Percentiles rank a stretch among this genome's conserved stretches.
phyloP scores from a whole-genome alignment of 768 basidiomycete species.

The Tulasnella sp. region DNA sequence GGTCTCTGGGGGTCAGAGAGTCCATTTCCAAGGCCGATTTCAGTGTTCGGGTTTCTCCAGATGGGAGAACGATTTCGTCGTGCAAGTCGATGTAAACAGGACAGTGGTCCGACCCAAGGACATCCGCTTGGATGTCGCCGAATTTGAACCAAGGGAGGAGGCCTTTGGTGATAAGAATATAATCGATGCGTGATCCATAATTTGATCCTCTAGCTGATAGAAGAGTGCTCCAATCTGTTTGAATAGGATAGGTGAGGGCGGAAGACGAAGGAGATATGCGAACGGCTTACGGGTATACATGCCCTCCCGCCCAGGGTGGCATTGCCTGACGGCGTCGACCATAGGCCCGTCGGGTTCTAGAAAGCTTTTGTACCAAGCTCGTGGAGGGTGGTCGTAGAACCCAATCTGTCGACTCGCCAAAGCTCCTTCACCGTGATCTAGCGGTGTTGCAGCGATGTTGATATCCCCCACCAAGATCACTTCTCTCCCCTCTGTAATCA shows the following conservation, averaged over 20 bases:
- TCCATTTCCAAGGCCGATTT: slow-evolving; percentile 48
- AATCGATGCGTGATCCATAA: slow-evolving; percentile 92
- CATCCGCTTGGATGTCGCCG: slow-evolving; percentile 76
- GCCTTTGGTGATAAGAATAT: slow-evolving; percentile 84
- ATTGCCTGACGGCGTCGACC: slow-evolving; percentile 78
- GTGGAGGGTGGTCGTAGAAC: slow-evolving; percentile 64
- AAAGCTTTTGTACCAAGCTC: slow-evolving; percentile 79
- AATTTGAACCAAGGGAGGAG: slow-evolving; percentile 89
- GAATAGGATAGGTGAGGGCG: no score
- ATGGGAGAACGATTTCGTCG: slow-evolving; percentile 65
- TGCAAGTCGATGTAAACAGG: slow-evolving; percentile 92
- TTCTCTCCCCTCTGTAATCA: slow-evolving; percentile 68
- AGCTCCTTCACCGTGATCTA: slow-evolving; percentile 90
- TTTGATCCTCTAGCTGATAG: slow-evolving; percentile 89
- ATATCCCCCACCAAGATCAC: slow-evolving; percentile 92
- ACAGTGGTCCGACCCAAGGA: slow-evolving; percentile 97
- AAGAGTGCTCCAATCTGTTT: slow-evolving; percentile 92
- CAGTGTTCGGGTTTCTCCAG: slow-evolving; percentile 46
- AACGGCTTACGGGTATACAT: slow-evolving; percentile 98
- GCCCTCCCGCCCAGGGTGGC: slow-evolving; percentile 81
- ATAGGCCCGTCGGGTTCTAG: slow-evolving; percentile 65
- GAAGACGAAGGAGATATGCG: no score
- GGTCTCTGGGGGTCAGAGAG: slow-evolving; percentile 44
- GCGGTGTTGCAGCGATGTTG: slow-evolving; percentile 82
- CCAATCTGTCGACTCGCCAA: slow-evolving; percentile 58